phyloP scores from a whole-genome alignment of 176 grass and related monocot species.

The Poa annua region DNA sequence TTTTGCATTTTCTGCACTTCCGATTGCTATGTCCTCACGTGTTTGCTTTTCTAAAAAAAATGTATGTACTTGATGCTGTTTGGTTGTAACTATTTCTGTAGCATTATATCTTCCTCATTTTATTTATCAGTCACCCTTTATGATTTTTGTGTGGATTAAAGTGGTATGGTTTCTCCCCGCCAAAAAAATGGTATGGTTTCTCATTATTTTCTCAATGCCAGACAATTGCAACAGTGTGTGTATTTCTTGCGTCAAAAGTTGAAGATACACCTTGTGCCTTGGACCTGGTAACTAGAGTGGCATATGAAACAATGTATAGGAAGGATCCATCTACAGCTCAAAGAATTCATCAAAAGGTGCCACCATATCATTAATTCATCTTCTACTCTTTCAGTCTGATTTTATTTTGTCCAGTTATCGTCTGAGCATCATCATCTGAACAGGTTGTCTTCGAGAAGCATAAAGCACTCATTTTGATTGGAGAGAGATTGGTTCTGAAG shows the following conservation, averaged over 20 bases:
- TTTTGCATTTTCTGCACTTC: background rate
- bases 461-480: slow-evolving; percentile 64
- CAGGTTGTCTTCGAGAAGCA: slow-evolving; percentile 73
- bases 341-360: slow-evolving; percentile 56
- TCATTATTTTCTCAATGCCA: slow-evolving; percentile 34
- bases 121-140: background rate
- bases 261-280: slow-evolving; percentile 63
- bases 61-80: background rate
- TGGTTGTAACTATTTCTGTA: slow-evolving; percentile 12
- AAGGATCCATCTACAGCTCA: slow-evolving; percentile 45
- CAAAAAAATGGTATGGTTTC: background rate
- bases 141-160: background rate
- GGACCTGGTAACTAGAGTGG: slow-evolving; percentile 61
- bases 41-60: slow-evolving; percentile 1
- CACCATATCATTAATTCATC: slow-evolving; percentile 16
- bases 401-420: slow-evolving; percentile 10
- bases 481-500: slow-evolving; percentile 70
- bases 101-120: background rate
- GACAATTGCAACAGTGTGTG: slow-evolving; percentile 66
- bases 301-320: slow-evolving; percentile 61
- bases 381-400: slow-evolving; percentile 3
- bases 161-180: background rate
- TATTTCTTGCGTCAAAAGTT: slow-evolving; percentile 79
- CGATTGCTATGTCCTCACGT: background rate
- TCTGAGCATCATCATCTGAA: slow-evolving; percentile 35